These are phyloP conservation scores for Dissoconium aciculare DNA, from an alignment of 2,329 filamentous ascomycete species.

Conservation along the genomic window DNA sequence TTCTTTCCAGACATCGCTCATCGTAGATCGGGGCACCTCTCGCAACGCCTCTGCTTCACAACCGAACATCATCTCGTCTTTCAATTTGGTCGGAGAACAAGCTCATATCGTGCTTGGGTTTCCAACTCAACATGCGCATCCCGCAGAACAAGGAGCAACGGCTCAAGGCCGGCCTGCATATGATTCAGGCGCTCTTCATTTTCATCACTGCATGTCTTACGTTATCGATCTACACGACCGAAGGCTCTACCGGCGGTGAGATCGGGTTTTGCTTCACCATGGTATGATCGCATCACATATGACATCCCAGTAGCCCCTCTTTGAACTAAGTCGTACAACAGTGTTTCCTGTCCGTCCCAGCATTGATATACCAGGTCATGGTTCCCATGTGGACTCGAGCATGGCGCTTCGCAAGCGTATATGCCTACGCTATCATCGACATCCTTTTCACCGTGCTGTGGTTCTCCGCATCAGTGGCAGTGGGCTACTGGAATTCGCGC, in stretches of 20 bases:
- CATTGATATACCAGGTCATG: constrained; percentile 44
- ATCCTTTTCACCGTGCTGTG: constrained; percentile 40
- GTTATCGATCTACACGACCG: constrained; percentile 43
- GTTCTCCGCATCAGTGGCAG: constrained; percentile 43
- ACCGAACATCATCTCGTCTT: no score
- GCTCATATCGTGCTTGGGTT: no score
- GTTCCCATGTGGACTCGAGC: constrained; percentile 47
- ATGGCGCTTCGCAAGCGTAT: constrained; percentile 43
- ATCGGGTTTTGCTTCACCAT: constrained; percentile 43
- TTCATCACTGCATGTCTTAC: constrained; percentile 44
- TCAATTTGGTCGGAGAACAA: no score
- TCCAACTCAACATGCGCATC: constrained; percentile 27
- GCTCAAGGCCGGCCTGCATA: constrained; percentile 42
- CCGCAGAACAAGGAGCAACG: constrained; percentile 36
- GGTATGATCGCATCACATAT: constrained; percentile 28
- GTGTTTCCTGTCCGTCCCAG: constrained; percentile 46
- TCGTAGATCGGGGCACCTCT: no score
- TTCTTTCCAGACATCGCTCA: no score
- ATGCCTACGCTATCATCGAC: constrained; percentile 44
- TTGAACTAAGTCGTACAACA: constrained; percentile 17
- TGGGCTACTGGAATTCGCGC: constrained; percentile 41
- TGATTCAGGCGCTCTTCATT: constrained; percentile 39
- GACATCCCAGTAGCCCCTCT: background rate
- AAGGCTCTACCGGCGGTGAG: constrained; percentile 38
- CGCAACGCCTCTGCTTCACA: no score